Conservation (phyloP, 306 rosid species). For the Carpinus viminea region DNA sequence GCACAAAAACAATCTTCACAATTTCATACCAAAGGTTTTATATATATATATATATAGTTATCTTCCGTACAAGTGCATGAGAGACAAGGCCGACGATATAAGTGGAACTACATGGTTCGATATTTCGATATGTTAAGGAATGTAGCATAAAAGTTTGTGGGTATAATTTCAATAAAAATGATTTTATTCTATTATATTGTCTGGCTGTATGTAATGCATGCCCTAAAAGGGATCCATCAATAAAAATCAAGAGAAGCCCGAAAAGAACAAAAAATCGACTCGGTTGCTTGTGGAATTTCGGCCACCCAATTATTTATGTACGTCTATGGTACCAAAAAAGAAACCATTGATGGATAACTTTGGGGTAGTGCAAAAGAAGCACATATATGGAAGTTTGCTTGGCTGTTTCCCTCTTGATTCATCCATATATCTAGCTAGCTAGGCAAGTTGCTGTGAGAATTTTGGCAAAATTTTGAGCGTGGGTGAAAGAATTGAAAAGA, state of each 20-base stretch:
- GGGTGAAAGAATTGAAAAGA: neutral
- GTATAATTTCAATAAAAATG: neutral
- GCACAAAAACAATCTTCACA: neutral
- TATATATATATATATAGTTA: neutral
- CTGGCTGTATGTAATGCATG: slow-evolving; percentile 16
- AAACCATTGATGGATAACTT: slow-evolving; percentile 11
- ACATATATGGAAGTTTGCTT: slow-evolving; percentile 2
- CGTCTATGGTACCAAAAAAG: slow-evolving; percentile 12
- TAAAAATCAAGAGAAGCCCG: slow-evolving; percentile 24
- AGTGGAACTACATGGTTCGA: neutral
- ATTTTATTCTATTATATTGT: slow-evolving; percentile 5
- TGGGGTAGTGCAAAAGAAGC: neutral
- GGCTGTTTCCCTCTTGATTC: slow-evolving; percentile 30
- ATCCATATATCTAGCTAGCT: neutral
- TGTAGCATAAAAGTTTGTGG: neutral
- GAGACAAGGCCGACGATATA: neutral
- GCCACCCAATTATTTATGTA: slow-evolving; percentile 13
- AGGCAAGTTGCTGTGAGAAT: slow-evolving; percentile 25
- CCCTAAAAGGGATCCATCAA: neutral
- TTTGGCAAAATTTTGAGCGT: slow-evolving; percentile 17
- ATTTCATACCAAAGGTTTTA: neutral
- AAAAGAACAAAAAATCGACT: neutral
- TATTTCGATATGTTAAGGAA: too few relatives aligned
- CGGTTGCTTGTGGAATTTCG: slow-evolving; percentile 5
- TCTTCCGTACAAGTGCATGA: neutral